Evolutionary conservation across 345 rosid species (phyloP).

Genomic region (Citrus glauca): DNA sequence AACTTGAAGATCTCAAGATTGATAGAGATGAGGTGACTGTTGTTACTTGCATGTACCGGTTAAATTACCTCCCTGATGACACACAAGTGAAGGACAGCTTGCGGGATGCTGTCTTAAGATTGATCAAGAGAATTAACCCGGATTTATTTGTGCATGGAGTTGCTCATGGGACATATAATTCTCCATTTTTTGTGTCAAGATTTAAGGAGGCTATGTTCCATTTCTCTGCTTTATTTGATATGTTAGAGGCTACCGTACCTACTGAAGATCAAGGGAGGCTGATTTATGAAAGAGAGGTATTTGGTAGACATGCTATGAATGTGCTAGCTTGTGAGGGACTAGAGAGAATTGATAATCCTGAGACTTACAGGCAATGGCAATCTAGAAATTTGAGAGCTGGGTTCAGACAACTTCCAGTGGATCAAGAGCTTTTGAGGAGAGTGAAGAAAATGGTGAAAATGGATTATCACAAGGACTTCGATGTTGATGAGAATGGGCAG

Average conservation of each 20-base stretch:
- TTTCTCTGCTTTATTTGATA: slow-evolving; percentile 53
- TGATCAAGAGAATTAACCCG: slow-evolving; percentile 44
- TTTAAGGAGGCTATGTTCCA: slow-evolving; percentile 58
- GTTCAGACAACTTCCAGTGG: slow-evolving; percentile 39
- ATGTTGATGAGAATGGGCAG: slow-evolving; percentile 30
- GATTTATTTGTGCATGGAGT: slow-evolving; percentile 37
- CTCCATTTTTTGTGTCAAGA: slow-evolving; percentile 49
- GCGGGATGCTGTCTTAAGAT: slow-evolving; percentile 40
- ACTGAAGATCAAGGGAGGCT: slow-evolving; percentile 40
- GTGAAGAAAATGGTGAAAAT: slow-evolving; percentile 16
- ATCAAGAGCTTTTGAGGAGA: slow-evolving; percentile 23
- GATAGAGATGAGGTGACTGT: slow-evolving; percentile 36
- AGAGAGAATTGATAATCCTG: slow-evolving; percentile 59
- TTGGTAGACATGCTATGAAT: slow-evolving; percentile 45
- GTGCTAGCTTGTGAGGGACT: slow-evolving; percentile 59
- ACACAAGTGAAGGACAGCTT: slow-evolving; percentile 38
- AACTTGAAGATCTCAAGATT: slow-evolving; percentile 42
- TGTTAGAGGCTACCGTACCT: slow-evolving; percentile 43
- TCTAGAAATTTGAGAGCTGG: slow-evolving; percentile 40
- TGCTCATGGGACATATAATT: slow-evolving; percentile 40
- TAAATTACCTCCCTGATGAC: slow-evolving; percentile 50
- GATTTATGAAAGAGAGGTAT: slow-evolving; percentile 40
- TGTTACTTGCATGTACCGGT: slow-evolving; percentile 35
- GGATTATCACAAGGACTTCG: slow-evolving; percentile 42
- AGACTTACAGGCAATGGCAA: slow-evolving; percentile 58